phyloP scores from a whole-genome alignment of 495 filamentous ascomycete species.

The Massariosphaeria phaeospora region DNA sequence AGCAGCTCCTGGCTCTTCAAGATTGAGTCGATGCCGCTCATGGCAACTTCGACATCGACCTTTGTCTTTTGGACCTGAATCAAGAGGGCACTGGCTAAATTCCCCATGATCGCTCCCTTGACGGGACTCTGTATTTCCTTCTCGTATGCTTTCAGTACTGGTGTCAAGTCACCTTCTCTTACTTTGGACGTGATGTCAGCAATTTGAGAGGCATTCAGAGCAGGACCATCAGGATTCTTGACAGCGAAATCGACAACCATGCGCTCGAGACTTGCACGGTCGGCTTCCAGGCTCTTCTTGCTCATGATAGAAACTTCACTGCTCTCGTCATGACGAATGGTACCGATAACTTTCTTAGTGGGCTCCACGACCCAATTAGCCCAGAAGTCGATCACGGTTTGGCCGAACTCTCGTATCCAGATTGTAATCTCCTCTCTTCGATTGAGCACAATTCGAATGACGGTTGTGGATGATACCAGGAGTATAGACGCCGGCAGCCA shows the following conservation, averaged over 20 bases:
- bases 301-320: constrained; percentile 96
- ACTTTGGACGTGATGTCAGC: constrained; percentile 68
- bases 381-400: constrained; percentile 83
- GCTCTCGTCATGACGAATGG: constrained; percentile 83
- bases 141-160: constrained; percentile 86
- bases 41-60: constrained; percentile 93
- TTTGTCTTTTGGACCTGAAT: constrained; percentile 99
- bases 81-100: constrained; percentile 82
- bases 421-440: constrained; percentile 64
- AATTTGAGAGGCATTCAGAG: constrained; percentile 56
- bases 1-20: constrained; percentile 95
- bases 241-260: constrained; percentile 96
- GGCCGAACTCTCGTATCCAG: constrained; percentile 71
- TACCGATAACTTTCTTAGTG: constrained; percentile 72
- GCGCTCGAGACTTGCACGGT: constrained; percentile 84
- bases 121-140: constrained; percentile 76
- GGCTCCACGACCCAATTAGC: constrained; percentile 92
- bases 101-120: constrained; percentile 70
- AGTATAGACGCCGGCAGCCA: constrained; percentile 71
- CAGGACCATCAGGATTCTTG: constrained; percentile 59
- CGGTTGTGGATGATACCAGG: constrained; percentile 68
- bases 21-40: constrained; percentile 86
- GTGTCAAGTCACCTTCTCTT: constrained; percentile 85
- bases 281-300: constrained; percentile 78
- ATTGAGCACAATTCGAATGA: constrained; percentile 68